A percentile compares a stretch with the other conserved stretches of the same genome.
These are phyloP conservation scores for Gastrodia elata DNA, from an alignment of 106 monocot species.

Conservation along the genomic window DNA sequence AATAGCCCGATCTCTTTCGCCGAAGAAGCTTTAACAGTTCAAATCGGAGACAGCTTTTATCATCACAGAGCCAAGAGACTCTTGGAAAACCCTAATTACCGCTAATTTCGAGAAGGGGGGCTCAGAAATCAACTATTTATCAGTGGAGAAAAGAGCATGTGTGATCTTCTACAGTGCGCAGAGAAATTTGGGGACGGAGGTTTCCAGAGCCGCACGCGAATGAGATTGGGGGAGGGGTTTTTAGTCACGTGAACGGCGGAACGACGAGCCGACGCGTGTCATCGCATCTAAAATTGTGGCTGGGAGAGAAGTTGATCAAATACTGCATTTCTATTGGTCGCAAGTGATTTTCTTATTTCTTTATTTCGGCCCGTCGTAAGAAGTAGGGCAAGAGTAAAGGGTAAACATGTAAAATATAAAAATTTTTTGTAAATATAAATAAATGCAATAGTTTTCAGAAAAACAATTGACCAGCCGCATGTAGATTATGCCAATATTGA, in stretches of 20 bases:
- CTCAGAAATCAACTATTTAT: background rate
- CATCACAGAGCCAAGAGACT: background rate
- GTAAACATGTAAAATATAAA: no score
- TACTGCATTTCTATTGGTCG: background rate
- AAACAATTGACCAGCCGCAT: no score
- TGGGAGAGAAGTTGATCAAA: background rate
- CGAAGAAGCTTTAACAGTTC: background rate
- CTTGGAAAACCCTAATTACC: background rate
- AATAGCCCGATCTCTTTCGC: background rate
- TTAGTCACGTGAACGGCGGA: background rate
- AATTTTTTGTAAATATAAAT: no score
- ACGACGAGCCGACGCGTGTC: background rate
- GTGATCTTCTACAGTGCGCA: background rate
- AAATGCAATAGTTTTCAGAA: no score
- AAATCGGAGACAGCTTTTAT: background rate
- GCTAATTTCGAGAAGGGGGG: background rate
- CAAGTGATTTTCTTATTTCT: background rate
- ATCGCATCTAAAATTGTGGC: slow-evolving; percentile 1
- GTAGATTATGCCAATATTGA: no score
- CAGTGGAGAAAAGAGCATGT: background rate
- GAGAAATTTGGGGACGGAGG: background rate
- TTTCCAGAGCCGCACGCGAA: background rate
- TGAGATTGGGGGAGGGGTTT: background rate
- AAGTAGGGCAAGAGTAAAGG: no score
- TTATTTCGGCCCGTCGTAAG: no score